phyloP scores from a whole-genome alignment of 352 stramenopile species.

The Pythium utonaiense region DNA sequence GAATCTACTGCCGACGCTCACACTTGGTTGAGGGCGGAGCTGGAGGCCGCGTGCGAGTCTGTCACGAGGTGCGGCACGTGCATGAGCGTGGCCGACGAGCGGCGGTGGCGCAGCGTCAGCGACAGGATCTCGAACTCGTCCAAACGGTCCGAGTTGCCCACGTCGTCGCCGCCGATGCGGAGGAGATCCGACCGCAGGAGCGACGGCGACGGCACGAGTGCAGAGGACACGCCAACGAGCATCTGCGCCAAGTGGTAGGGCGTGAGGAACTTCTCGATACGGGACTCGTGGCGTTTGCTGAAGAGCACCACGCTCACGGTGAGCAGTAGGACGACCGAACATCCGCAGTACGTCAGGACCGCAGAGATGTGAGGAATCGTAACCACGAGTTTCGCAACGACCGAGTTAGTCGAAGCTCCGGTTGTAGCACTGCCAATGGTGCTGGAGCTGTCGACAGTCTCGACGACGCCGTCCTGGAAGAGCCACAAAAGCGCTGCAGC shows the following conservation, averaged over 20 bases:
- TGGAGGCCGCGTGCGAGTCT: constrained; percentile 10
- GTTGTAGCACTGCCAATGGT: neutral
- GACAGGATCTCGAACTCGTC: constrained; percentile 26
- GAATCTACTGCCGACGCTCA: no score
- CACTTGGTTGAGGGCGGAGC: constrained; percentile 12
- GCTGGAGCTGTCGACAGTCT: neutral
- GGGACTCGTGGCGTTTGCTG: constrained; percentile 22
- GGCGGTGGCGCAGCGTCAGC: constrained; percentile 23
- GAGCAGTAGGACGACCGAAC: constrained; percentile 18
- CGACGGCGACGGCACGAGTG: constrained; percentile 9
- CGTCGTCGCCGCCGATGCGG: constrained; percentile 18
- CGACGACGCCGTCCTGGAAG: constrained; percentile 22
- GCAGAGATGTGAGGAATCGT: constrained; percentile 12
- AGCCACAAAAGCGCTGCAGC: constrained; percentile 19
- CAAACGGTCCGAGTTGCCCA: constrained; percentile 18
- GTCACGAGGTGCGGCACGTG: constrained; percentile 13
- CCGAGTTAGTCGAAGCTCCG: neutral
- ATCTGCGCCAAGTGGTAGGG: constrained; percentile 25
- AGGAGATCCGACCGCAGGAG: constrained; percentile 24
- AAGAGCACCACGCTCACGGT: constrained; percentile 23
- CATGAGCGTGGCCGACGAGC: constrained; percentile 7
- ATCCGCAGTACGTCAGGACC: constrained; percentile 19
- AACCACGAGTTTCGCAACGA: constrained; percentile 11
- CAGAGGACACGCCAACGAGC: constrained; percentile 15
- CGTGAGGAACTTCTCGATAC: constrained; percentile 23